Evolutionary conservation across 306 rosid species (phyloP).

Genomic region (Canavalia gladiata): DNA sequence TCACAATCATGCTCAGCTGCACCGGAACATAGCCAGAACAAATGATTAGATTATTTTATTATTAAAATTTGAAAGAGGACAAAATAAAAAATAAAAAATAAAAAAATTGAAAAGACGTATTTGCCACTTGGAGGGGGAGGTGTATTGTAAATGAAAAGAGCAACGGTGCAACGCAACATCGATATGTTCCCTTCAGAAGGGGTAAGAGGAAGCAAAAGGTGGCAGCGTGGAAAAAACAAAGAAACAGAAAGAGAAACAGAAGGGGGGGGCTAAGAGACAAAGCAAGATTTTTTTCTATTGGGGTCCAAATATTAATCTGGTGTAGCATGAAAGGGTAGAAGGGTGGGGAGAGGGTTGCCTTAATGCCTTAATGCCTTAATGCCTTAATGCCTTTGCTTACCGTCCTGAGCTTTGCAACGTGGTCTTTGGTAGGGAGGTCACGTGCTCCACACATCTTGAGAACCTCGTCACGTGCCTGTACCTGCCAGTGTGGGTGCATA

Average conservation of each 20-base stretch:
- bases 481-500: constrained; percentile 98
- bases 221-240: constrained; percentile 35
- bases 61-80: too few relatives aligned
- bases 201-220: constrained; percentile 55
- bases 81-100: background rate
- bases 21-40: constrained; percentile 7
- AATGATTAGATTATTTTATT: too few relatives aligned
- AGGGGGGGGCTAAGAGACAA: constrained; percentile 53
- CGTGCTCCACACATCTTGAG: constrained; percentile 85
- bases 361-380: too few relatives aligned
- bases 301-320: constrained; percentile 40
- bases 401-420: constrained; percentile 87
- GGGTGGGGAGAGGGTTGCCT: background rate
- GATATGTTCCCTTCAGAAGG: constrained; percentile 50
- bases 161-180: background rate
- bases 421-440: constrained; percentile 79
- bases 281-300: constrained; percentile 48
- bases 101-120: background rate
- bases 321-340: constrained; percentile 1
- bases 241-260: constrained; percentile 16
- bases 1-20: constrained; percentile 90
- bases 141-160: constrained; percentile 28
- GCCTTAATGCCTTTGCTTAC: constrained; percentile 47
- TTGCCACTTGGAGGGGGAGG: constrained; percentile 31
- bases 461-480: constrained; percentile 93